Evolutionary conservation across 768 basidiomycete species (phyloP).

Genomic region (Macrolepiota dolichaula): DNA sequence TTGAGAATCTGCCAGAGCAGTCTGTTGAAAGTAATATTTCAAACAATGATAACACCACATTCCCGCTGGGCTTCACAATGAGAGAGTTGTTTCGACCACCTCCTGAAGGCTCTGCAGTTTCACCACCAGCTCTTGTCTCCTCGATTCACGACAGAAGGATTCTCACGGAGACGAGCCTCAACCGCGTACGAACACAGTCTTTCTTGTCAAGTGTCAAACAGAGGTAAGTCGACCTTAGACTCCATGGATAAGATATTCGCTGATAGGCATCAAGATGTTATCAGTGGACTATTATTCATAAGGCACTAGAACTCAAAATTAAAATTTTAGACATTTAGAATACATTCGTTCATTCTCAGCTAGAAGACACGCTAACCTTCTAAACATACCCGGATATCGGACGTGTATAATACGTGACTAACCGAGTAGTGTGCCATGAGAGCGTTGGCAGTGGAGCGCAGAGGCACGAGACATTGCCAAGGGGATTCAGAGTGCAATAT

Average conservation of each 20-base stretch:
- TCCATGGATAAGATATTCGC: conserved; percentile 53
- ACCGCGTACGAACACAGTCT: conserved; percentile 52
- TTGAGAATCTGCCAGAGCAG: too few species aligned
- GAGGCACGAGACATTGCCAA: conserved; percentile 51
- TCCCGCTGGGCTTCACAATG: not conserved
- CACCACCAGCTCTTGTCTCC: conserved; percentile 48
- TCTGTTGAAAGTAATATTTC: too few species aligned
- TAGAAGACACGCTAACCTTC: too few species aligned
- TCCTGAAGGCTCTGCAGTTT: conserved; percentile 44
- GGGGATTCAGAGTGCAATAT: conserved; percentile 34
- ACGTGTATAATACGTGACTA: conserved; percentile 42
- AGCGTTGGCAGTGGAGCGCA: conserved; percentile 41
- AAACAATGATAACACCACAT: not conserved
- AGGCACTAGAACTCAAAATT: conserved; percentile 35
- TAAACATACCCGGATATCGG: too few species aligned
- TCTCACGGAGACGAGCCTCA: conserved; percentile 49
- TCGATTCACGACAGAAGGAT: conserved; percentile 34
- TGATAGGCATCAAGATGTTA: conserved; percentile 53
- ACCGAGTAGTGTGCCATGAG: conserved; percentile 31
- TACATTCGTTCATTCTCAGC: too few species aligned
- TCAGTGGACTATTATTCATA: conserved; percentile 60
- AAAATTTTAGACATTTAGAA: too few species aligned
- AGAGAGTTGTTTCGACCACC: conserved; percentile 10
- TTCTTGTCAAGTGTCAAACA: conserved; percentile 37
- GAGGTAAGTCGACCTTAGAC: conserved; percentile 44